Evolutionary conservation across 2,329 filamentous ascomycete genomes (phyloP), one percentile per base, ranked within the genome.

Genomic region (Trichoderma afroharzianum): DNA sequence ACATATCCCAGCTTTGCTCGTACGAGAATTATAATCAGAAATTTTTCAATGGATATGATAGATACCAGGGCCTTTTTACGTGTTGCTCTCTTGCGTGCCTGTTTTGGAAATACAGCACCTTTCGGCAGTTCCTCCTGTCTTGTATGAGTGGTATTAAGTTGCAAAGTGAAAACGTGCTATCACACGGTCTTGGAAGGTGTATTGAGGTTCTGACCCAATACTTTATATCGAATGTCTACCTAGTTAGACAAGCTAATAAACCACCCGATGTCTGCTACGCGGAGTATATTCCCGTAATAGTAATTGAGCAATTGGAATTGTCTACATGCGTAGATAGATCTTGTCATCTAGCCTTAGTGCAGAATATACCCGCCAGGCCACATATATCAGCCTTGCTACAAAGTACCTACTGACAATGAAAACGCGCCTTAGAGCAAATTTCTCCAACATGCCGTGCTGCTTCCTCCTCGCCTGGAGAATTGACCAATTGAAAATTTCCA

Each of bases 141-240:
- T 50, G n/a, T 8, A 50, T 21, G 43, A 21, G 43, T 21, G 43
- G 8, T 11, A 11, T 21, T 4, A 50, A 50, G 4, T 3, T 3
- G 18, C 43, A 21, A 21, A 50, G 9, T 50, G 55, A 28, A 57
- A 24, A 3, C 47, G 11, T 53, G 47, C 47, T 5, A 11, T 21
- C 21, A 21, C 1, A 50, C 4, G 1, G 1, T 3, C n/a, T 14
- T 14, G 12, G 11, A 24, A 50, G 0, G n/a, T 3, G 4, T 12
- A 53, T 24, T 50, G 21, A 53, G 21, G 47, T 21, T 53, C 47
- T 53, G 5, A 24, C 47, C 2, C n/a, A 21, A 6, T 11, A 21
- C 43, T 47, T 11, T 24, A 4, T 6, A 3, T 14, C 18, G 43
- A 50, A 47, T 4, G 11, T 53, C 5, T 24, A 11, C 24, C 5